Evolutionary conservation across 148 eudicot species (phyloP).

Genomic region (Rhododendron molle): DNA sequence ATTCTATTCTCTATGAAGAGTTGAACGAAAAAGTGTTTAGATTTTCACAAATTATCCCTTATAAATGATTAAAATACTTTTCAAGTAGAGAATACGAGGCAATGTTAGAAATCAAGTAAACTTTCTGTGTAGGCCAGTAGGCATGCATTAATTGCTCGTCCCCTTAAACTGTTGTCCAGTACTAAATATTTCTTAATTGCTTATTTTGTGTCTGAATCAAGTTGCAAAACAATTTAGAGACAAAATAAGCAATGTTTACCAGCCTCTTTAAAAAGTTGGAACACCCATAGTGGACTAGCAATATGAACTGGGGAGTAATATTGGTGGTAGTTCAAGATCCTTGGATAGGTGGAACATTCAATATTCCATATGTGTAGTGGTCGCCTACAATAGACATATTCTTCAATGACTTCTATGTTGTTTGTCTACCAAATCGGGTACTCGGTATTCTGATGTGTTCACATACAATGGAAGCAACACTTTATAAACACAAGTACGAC

Average conservation of each 20-base stretch:
- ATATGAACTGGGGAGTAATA: neutral
- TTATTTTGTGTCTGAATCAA: neutral
- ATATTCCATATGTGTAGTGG: neutral
- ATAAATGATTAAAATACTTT: neutral
- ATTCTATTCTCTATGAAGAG: neutral
- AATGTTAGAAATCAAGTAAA: neutral
- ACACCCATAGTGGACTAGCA: neutral
- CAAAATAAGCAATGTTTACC: neutral
- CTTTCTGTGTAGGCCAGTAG: neutral
- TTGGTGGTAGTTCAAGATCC: neutral
- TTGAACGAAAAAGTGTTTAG: neutral
- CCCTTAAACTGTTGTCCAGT: neutral
- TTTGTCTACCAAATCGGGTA: neutral
- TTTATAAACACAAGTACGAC: neutral
- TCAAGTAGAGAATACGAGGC: neutral
- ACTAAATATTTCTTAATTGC: neutral
- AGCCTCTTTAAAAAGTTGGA: neutral
- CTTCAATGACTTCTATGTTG: neutral
- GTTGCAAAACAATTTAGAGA: neutral
- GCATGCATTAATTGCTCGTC: neutral
- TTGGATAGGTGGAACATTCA: conserved; percentile 3
- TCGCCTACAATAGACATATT: neutral
- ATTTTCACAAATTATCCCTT: neutral
- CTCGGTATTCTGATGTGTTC: neutral
- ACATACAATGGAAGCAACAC: neutral